These are phyloP conservation scores for Dictyostelium brefeldianum DNA, from an alignment of 78 protist genomes.

Conservation along the genomic window DNA sequence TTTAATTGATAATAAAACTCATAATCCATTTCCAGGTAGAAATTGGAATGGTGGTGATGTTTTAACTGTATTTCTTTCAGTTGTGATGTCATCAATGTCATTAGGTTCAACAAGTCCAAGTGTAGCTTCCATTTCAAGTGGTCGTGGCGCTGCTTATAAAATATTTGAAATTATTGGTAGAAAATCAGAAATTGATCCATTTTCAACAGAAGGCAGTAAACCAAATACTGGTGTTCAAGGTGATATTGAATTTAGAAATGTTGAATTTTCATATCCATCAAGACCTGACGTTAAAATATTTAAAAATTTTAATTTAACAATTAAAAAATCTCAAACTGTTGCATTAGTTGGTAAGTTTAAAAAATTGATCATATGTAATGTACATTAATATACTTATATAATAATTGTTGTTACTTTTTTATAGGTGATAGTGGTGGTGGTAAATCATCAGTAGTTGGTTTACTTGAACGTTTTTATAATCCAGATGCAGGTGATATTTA, in stretches of 20 bases:
- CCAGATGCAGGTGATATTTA: slow-evolving; percentile 27
- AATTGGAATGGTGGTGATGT: slow-evolving; percentile 64
- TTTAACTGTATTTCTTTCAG: slow-evolving; percentile 76
- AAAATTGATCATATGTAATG: too few relatives aligned
- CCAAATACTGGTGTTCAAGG: slow-evolving; percentile 18
- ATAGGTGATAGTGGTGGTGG: slow-evolving; percentile 93
- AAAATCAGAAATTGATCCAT: slow-evolving; percentile 73
- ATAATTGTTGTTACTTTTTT: too few relatives aligned
- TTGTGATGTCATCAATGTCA: slow-evolving; percentile 83
- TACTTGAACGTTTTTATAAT: slow-evolving; percentile 74
- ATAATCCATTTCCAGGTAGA: slow-evolving; percentile 48
- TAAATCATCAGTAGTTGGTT: slow-evolving; percentile 82
- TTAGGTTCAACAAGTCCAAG: slow-evolving; percentile 73
- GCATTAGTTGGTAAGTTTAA: slow-evolving; percentile 95
- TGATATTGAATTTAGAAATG: slow-evolving; percentile 79
- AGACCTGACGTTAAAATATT: slow-evolving; percentile 77
- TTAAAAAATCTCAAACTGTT: slow-evolving; percentile 84
- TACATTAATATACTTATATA: too few relatives aligned
- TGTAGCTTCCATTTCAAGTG: slow-evolving; percentile 49
- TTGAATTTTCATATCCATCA: slow-evolving; percentile 83
- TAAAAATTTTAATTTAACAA: slow-evolving; percentile 41
- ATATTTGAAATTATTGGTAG: slow-evolving; percentile 79
- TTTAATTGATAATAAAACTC: slow-evolving; percentile 33
- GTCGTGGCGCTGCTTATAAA: slow-evolving; percentile 82
- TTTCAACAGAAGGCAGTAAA: slow-evolving; percentile 54